These are phyloP conservation scores for Chenopodium berlandieri DNA, from an alignment of 148 eudicot genomes.

Conservation along the genomic window DNA sequence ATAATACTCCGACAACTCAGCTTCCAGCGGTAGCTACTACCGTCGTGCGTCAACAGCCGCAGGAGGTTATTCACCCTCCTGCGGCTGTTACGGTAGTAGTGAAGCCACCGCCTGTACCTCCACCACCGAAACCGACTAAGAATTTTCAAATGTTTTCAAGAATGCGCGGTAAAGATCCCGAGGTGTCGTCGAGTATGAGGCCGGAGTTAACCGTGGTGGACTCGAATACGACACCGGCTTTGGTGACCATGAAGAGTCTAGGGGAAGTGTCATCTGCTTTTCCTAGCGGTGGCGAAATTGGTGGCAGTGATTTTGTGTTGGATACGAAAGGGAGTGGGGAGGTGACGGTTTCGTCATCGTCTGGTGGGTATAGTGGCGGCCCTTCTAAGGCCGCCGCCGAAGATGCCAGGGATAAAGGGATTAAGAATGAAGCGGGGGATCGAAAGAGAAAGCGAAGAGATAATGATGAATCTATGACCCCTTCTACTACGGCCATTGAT, in stretches of 20 bases:
- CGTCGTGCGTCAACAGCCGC: not conserved
- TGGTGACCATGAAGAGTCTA: not conserved
- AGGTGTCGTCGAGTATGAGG: constrained; percentile 23
- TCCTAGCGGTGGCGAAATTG: not conserved
- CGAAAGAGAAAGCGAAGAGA: constrained; percentile 57
- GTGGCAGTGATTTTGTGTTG: constrained; percentile 2
- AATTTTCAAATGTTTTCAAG: constrained; percentile 45
- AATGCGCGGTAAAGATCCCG: constrained; percentile 23
- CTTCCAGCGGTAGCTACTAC: constrained; percentile 12
- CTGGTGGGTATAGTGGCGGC: constrained; percentile 30
- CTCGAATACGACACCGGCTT: constrained; percentile 39
- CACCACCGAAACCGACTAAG: not conserved
- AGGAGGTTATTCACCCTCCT: constrained; percentile 12
- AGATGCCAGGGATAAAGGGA: constrained; percentile 24
- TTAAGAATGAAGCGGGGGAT: not conserved
- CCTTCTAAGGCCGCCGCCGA: constrained; percentile 28
- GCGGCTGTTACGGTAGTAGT: not conserved
- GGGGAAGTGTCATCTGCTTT: constrained; percentile 26
- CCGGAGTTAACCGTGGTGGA: constrained; percentile 45
- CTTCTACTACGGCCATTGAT: constrained; percentile 16
- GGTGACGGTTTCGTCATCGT: constrained; percentile 42
- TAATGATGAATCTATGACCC: constrained; percentile 28
- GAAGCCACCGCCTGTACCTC: constrained; percentile 6
- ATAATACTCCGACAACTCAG: constrained; percentile 9
- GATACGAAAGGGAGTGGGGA: constrained; percentile 34